Evolutionary conservation across 1,139 yeast species (phyloP).

Genomic region (Blastobotrys proliferans): DNA sequence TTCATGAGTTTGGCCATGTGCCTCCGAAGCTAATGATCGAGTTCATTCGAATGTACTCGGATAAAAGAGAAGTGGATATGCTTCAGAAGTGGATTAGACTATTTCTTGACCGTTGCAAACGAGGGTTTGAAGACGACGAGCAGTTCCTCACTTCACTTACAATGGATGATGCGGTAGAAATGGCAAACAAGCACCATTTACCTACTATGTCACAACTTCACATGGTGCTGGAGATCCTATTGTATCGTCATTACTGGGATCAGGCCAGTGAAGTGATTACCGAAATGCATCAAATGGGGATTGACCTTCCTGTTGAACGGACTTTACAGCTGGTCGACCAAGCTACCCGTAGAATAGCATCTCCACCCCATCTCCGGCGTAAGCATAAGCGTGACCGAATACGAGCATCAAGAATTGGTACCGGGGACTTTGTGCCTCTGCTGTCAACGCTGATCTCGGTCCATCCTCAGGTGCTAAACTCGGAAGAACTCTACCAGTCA

Average conservation of each 20-base stretch:
- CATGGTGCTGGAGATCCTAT: conserved; percentile 4
- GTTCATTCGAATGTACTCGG: conserved; percentile 23
- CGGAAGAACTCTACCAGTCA: conserved; percentile 24
- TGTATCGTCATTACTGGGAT: conserved; percentile 19
- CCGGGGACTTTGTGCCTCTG: conserved; percentile 15
- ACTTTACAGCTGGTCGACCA: conserved; percentile 20
- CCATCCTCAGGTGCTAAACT: conserved; percentile 26
- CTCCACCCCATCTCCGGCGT: neutral
- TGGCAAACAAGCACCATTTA: conserved; percentile 6
- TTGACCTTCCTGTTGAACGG: conserved; percentile 19
- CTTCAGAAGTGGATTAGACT: conserved; percentile 23
- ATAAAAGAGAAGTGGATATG: conserved; percentile 11
- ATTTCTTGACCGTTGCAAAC: conserved; percentile 17
- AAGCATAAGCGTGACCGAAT: neutral
- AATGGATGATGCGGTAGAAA: conserved; percentile 1
- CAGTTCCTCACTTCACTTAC: neutral
- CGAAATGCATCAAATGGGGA: conserved; percentile 18
- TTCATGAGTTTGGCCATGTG: conserved; percentile 18
- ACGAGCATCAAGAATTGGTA: neutral
- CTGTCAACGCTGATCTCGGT: conserved; percentile 18
- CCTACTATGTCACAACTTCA: conserved; percentile 4
- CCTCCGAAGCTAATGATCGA: conserved; percentile 27
- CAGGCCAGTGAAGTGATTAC: conserved; percentile 16
- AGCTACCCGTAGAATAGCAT: conserved; percentile 13
- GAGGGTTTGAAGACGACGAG: conserved; percentile 3